Evolutionary conservation across 2,329 filamentous ascomycete species (phyloP).

Genomic region (Claviceps capensis): DNA sequence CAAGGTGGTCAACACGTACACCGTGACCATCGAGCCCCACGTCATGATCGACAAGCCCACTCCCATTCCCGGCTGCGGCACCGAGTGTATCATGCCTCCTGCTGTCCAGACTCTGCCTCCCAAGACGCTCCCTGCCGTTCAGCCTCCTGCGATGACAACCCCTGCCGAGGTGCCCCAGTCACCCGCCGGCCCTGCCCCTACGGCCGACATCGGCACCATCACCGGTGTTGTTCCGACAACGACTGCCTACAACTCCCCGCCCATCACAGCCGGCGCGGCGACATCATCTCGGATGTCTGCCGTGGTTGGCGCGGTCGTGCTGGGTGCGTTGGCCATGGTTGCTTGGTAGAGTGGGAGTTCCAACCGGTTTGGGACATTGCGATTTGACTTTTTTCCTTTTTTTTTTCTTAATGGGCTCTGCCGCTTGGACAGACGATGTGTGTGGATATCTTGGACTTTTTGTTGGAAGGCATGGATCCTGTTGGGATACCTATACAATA

Average conservation of each 20-base stretch:
- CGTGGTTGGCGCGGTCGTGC: conserved; percentile 6
- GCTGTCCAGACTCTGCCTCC: conserved; percentile 6
- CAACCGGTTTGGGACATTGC: too few relatives aligned
- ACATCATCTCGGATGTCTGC: conserved; percentile 7
- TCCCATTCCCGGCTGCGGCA: conserved; percentile 10
- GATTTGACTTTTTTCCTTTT: too few relatives aligned
- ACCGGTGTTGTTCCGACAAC: not conserved
- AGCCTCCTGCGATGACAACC: not conserved
- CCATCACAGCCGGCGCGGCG: conserved; percentile 9
- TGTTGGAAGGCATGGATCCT: too few relatives aligned
- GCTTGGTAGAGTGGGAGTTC: conserved; percentile 7
- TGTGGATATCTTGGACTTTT: too few relatives aligned
- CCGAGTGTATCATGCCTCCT: conserved; percentile 7
- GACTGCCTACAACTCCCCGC: conserved; percentile 5
- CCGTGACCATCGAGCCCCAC: conserved; percentile 15
- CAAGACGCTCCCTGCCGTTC: not conserved
- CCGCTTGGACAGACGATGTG: too few relatives aligned
- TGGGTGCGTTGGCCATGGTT: conserved; percentile 10
- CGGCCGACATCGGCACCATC: not conserved
- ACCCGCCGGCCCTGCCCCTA: not conserved
- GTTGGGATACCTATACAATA: too few relatives aligned
- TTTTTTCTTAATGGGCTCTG: too few relatives aligned
- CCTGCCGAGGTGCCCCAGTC: not conserved
- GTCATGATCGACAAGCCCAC: conserved; percentile 13
- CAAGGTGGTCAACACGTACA: conserved; percentile 10